These are phyloP conservation scores for Musa balbisiana DNA, from an alignment of 202 grass and related monocot genomes.

Conservation along the genomic window DNA sequence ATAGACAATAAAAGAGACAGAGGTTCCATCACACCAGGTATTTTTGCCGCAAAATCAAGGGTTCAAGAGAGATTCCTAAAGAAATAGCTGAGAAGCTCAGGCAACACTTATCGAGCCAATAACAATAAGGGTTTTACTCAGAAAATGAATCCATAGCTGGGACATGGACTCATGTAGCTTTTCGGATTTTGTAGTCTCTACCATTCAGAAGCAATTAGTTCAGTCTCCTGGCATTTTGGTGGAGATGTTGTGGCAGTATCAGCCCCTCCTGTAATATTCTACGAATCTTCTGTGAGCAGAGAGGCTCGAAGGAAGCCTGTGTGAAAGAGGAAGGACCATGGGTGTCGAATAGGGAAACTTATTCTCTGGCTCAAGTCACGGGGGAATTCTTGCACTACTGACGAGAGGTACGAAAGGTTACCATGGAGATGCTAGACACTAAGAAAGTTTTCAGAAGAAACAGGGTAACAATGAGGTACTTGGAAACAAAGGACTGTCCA, in stretches of 20 bases:
- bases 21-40: conserved; percentile 17
- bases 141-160: conserved; percentile 20
- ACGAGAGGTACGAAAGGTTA: conserved; percentile 25
- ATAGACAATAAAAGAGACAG: background rate
- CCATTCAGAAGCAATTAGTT: background rate
- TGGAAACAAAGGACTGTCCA: conserved; percentile 12
- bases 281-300: conserved; percentile 39
- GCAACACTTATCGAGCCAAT: conserved; percentile 17
- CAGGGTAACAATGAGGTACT: conserved; percentile 7
- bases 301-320: conserved; percentile 47
- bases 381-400: conserved; percentile 57
- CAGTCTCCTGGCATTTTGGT: conserved; percentile 14
- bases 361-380: conserved; percentile 39
- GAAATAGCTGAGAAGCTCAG: conserved; percentile 28
- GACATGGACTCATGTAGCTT: conserved; percentile 11
- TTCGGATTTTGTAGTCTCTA: background rate
- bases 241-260: conserved; percentile 14
- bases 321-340: conserved; percentile 33
- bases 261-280: conserved; percentile 24
- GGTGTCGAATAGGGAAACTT: conserved; percentile 20
- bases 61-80: conserved; percentile 8
- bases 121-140: conserved; percentile 22
- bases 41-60: conserved; percentile 6
- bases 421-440: background rate
- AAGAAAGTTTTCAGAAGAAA: conserved; percentile 17